Evolutionary conservation across 106 monocot species (phyloP).

Genomic region (Xerophyta viscosa): DNA sequence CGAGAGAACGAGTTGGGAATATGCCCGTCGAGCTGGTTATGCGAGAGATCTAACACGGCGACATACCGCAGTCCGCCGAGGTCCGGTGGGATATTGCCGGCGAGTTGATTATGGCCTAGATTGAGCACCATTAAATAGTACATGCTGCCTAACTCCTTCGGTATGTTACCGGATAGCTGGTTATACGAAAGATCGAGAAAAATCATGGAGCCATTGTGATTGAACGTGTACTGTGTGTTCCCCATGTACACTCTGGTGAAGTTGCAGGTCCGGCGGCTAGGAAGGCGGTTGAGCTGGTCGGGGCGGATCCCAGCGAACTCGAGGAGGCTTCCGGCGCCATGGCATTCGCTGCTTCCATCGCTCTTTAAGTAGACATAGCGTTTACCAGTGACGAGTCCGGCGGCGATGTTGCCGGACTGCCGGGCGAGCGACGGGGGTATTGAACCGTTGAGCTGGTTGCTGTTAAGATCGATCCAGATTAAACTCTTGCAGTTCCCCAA

Average conservation of each 20-base stretch:
- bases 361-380: constrained; percentile 70
- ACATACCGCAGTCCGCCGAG: constrained; percentile 39
- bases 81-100: constrained; percentile 55
- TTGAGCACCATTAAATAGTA: constrained; percentile 79
- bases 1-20: constrained; percentile 55
- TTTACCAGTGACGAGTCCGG: constrained; percentile 75
- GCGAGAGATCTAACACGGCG: constrained; percentile 75
- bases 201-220: constrained; percentile 90
- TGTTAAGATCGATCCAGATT: constrained; percentile 86
- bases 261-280: constrained; percentile 59
- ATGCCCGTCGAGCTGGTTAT: constrained; percentile 62
- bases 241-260: constrained; percentile 86
- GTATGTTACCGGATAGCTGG: constrained; percentile 42
- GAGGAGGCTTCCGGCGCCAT: constrained; percentile 64
- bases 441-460: constrained; percentile 58
- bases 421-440: constrained; percentile 57
- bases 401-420: constrained; percentile 78
- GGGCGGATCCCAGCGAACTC: constrained; percentile 83
- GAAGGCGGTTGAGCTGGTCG: constrained; percentile 40
- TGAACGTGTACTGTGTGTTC: constrained; percentile 75
- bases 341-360: constrained; percentile 62
- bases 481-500: constrained; percentile 89
- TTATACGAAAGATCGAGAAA: constrained; percentile 90
- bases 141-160: constrained; percentile 61
- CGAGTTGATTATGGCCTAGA: constrained; percentile 69